Evolutionary conservation across 805 yeast genomes (phyloP).

Genomic region (Candida insectorum): DNA sequence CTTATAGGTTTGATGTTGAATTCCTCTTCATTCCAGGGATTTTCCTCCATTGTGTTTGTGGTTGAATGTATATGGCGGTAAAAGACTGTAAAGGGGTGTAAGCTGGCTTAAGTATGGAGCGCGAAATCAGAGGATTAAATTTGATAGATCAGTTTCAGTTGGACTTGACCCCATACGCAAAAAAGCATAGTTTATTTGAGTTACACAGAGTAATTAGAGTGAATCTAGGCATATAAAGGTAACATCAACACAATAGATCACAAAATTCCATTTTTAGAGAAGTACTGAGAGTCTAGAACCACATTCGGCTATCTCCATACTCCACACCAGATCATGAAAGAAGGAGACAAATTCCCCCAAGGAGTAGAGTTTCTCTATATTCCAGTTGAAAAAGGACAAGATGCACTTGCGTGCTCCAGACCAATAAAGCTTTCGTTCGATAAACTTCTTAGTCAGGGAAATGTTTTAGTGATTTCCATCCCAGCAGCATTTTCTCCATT

Average conservation of each 20-base stretch:
- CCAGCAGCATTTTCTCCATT: constrained; percentile 47
- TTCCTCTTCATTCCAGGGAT: constrained; percentile 13
- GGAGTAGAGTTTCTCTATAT: constrained; percentile 32
- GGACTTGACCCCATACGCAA: too few species aligned
- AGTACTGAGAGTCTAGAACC: too few species aligned
- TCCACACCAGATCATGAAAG: constrained; percentile 9
- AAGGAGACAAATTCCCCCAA: constrained; percentile 33
- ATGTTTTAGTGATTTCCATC: constrained; percentile 34
- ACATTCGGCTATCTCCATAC: neutral
- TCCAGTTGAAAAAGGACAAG: constrained; percentile 29
- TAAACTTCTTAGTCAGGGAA: constrained; percentile 23
- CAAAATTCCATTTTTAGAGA: too few species aligned
- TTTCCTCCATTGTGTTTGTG: too few species aligned
- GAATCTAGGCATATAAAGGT: too few species aligned
- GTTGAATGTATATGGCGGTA: too few species aligned
- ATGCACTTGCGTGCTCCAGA: constrained; percentile 32
- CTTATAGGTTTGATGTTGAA: constrained; percentile 24
- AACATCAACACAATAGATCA: too few species aligned
- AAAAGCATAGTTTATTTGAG: too few species aligned
- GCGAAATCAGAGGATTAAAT: neutral
- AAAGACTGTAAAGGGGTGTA: too few species aligned
- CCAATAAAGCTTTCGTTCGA: constrained; percentile 35
- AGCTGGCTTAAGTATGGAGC: neutral
- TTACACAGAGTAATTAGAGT: too few species aligned
- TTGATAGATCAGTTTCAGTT: too few species aligned